These are phyloP conservation scores for Jacaranda copaia DNA, from an alignment of 257 asterid species.

Conservation along the genomic window DNA sequence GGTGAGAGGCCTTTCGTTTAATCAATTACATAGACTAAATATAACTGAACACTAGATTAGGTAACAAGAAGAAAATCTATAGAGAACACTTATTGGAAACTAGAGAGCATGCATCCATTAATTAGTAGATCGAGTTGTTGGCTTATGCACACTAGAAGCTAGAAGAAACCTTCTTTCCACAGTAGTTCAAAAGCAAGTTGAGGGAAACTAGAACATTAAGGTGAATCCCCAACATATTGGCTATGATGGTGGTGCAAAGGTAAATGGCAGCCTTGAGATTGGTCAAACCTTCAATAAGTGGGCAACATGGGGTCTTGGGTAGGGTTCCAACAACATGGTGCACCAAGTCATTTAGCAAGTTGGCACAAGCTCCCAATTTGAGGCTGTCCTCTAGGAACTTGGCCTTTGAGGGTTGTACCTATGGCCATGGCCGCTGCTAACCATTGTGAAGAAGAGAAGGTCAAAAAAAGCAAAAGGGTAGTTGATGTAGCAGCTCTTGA, in stretches of 20 bases:
- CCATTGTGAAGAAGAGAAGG: slow-evolving; percentile 44
- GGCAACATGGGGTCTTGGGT: slow-evolving; percentile 51
- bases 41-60: too few species aligned
- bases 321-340: slow-evolving; percentile 44
- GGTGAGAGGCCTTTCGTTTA: not conserved
- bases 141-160: too few species aligned
- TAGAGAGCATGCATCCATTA: too few species aligned
- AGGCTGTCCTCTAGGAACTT: slow-evolving; percentile 48
- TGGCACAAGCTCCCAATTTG: slow-evolving; percentile 46
- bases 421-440: not conserved
- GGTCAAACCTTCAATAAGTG: slow-evolving; percentile 40
- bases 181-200: too few species aligned
- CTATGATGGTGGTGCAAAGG: not conserved
- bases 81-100: too few species aligned
- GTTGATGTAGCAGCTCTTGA: not conserved
- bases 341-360: slow-evolving; percentile 43
- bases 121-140: too few species aligned
- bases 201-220: too few species aligned
- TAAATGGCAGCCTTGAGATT: slow-evolving; percentile 50
- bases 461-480: slow-evolving; percentile 36
- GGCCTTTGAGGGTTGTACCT: slow-evolving; percentile 17
- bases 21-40: too few species aligned
- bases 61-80: too few species aligned
- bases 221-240: too few species aligned
- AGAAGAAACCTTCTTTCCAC: too few species aligned